Conservation (phyloP, 371 early-diverging fungal species). For the Apophysomyces elegans region DNA sequence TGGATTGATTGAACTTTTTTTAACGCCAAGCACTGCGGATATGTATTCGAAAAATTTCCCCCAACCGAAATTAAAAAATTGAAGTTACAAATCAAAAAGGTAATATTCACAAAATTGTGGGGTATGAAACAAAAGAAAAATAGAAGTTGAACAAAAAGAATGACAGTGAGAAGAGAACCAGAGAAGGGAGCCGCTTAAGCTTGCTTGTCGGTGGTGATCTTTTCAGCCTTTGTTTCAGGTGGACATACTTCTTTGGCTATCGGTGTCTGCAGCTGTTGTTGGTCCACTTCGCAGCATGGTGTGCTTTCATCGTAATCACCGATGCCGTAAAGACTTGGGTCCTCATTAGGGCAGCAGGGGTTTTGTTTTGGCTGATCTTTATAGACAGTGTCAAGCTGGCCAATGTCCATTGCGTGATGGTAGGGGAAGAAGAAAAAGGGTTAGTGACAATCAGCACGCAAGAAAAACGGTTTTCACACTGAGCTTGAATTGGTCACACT, state of each 20-base stretch:
- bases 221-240: not conserved
- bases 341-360: constrained; percentile 4
- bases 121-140: too few relatives aligned
- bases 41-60: too few relatives aligned
- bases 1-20: too few relatives aligned
- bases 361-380: not conserved
- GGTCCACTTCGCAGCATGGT: not conserved
- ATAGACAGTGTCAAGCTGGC: constrained; percentile 6
- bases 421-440: not conserved
- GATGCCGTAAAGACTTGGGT: not conserved
- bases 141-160: not conserved
- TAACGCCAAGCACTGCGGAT: too few relatives aligned
- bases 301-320: constrained; percentile 10
- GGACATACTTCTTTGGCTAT: not conserved
- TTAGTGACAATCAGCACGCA: not conserved
- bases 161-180: not conserved
- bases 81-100: too few relatives aligned
- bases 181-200: not conserved
- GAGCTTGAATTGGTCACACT: not conserved
- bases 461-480: not conserved
- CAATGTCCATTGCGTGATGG: constrained; percentile 7
- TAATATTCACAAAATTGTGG: too few relatives aligned
- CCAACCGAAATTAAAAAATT: too few relatives aligned
- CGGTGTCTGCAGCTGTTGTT: not conserved
- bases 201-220: not conserved